Percentiles rank a stretch among this genome's conserved stretches.
phyloP scores from a whole-genome alignment of 169 alveolate species.

The Theileria orientalis region DNA sequence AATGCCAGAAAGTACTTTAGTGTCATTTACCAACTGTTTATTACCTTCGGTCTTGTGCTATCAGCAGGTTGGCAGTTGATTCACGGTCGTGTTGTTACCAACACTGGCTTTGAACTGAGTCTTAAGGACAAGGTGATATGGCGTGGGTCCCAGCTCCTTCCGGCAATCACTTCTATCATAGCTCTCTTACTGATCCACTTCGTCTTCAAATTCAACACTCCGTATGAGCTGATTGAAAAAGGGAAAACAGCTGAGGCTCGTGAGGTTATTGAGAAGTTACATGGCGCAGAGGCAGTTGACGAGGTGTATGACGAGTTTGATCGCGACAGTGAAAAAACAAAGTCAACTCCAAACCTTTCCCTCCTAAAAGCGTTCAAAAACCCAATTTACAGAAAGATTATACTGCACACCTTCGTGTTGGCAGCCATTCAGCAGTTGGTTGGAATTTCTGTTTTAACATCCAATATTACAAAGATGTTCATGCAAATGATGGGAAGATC shows the following conservation, averaged over 20 bases:
- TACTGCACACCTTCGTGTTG: slow-evolving; percentile 70
- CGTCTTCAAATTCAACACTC: slow-evolving; percentile 68
- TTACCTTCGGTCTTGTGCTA: slow-evolving; percentile 77
- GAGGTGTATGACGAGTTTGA: slow-evolving; percentile 59
- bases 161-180: slow-evolving; percentile 47
- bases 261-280: slow-evolving; percentile 55
- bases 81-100: slow-evolving; percentile 54
- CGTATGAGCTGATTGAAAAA: slow-evolving; percentile 59
- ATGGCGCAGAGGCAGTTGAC: slow-evolving; percentile 66
- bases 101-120: slow-evolving; percentile 2
- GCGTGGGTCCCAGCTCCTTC: slow-evolving; percentile 68
- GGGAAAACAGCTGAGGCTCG: slow-evolving; percentile 70
- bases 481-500: slow-evolving; percentile 60
- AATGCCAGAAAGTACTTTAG: slow-evolving; percentile 77
- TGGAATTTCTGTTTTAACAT: slow-evolving; percentile 80
- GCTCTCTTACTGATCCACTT: slow-evolving; percentile 45
- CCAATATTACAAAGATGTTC: slow-evolving; percentile 78
- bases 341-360: slow-evolving; percentile 49
- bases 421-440: slow-evolving; percentile 80
- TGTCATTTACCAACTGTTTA: slow-evolving; percentile 71
- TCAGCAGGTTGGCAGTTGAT: slow-evolving; percentile 73
- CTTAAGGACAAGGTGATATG: slow-evolving; percentile 52
- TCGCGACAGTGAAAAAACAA: slow-evolving; percentile 57
- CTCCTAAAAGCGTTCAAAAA: slow-evolving; percentile 60
- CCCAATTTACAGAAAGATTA: slow-evolving; percentile 69